These are phyloP conservation scores for Paracoccidioides lutzii DNA, from an alignment of 2,329 filamentous ascomycete species.

Conservation along the genomic window DNA sequence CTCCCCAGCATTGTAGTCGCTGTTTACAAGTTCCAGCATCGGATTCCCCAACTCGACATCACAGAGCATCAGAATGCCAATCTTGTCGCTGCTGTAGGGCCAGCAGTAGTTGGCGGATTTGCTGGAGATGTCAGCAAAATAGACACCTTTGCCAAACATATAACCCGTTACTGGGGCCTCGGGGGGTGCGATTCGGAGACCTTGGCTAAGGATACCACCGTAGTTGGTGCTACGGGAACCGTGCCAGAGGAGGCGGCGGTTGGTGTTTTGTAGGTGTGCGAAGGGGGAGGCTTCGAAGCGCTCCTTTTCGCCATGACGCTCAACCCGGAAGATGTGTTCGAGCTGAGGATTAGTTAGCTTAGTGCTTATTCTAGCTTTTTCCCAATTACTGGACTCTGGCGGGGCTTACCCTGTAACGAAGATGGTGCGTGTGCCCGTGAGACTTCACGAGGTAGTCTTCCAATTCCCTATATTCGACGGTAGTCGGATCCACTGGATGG, in stretches of 20 bases:
- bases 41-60: conserved; percentile 72
- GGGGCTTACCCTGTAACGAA: conserved; percentile 25
- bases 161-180: conserved; percentile 67
- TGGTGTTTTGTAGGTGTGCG: conserved; percentile 40
- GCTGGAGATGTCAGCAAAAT: conserved; percentile 71
- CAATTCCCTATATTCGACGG: conserved; percentile 53
- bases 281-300: conserved; percentile 51
- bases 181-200: conserved; percentile 71
- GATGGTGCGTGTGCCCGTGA: conserved; percentile 52
- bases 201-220: conserved; percentile 75
- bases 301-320: conserved; percentile 57
- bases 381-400: neutral
- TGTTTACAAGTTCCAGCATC: conserved; percentile 48
- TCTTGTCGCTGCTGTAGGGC: conserved; percentile 47
- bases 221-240: conserved; percentile 74
- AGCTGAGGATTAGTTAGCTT: conserved; percentile 30
- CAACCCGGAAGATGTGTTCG: conserved; percentile 69
- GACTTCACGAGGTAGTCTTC: conserved; percentile 54
- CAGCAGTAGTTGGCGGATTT: conserved; percentile 73
- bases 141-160: conserved; percentile 87
- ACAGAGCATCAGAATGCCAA: conserved; percentile 66
- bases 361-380: conserved; percentile 5
- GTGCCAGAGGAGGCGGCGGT: conserved; percentile 75
- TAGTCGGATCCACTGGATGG: conserved; percentile 38
- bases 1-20: conserved; percentile 51